phyloP scores from a whole-genome alignment of 495 filamentous ascomycete species.

The Tuber melanosporum region DNA sequence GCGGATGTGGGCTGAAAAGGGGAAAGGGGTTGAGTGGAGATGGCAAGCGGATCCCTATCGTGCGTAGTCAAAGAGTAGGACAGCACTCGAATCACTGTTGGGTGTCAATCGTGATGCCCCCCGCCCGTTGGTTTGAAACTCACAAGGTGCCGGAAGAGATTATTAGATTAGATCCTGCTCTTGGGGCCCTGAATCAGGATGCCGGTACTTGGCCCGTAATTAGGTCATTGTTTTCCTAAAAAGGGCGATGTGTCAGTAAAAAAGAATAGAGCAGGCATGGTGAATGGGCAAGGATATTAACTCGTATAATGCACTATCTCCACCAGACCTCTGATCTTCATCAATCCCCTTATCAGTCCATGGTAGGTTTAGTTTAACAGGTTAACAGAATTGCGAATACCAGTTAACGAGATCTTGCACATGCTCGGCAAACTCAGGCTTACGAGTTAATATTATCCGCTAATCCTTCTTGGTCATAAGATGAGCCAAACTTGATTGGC shows the following conservation, averaged over 20 bases:
- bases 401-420: too few relatives aligned
- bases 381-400: too few relatives aligned
- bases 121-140: neutral
- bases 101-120: neutral
- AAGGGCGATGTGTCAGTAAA: neutral
- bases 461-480: neutral
- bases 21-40: neutral
- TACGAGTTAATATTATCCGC: too few relatives aligned
- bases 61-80: neutral
- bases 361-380: too few relatives aligned
- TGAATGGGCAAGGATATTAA: too few relatives aligned
- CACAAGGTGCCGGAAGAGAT: neutral
- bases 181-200: neutral
- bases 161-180: neutral
- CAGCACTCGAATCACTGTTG: neutral
- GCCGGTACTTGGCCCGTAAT: too few relatives aligned
- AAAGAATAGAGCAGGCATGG: neutral
- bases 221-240: neutral
- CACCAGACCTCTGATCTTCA: too few relatives aligned
- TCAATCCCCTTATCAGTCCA: too few relatives aligned
- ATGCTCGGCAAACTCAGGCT: too few relatives aligned
- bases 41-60: neutral
- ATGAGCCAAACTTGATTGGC: neutral
- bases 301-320: too few relatives aligned
- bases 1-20: neutral